Evolutionary conservation across 306 rosid genomes (phyloP).

Genomic region (Cucumis melo): DNA sequence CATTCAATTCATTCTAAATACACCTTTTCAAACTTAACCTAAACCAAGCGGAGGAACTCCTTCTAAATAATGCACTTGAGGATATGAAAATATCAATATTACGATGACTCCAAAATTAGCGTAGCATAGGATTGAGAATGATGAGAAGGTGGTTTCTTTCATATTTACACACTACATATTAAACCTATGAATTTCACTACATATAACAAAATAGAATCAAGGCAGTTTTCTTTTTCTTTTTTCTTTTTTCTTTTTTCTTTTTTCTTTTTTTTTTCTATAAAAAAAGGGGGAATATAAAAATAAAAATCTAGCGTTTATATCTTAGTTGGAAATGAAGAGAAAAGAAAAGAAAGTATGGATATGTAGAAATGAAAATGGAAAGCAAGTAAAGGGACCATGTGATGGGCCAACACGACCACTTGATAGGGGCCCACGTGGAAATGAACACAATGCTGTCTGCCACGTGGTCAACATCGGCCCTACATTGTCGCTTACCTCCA

Average conservation of each 20-base stretch:
- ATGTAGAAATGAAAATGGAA: neutral
- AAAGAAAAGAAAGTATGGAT: neutral
- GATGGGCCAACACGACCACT: conserved; percentile 28
- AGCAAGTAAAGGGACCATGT: conserved; percentile 32
- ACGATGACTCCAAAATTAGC: too few species aligned
- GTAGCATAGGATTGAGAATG: too few species aligned
- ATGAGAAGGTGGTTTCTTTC: too few species aligned
- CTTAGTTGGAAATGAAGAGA: neutral
- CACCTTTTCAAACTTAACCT: too few species aligned
- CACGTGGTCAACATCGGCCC: conserved; percentile 86
- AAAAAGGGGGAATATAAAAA: neutral
- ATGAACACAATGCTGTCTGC: conserved; percentile 52
- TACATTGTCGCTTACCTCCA: conserved; percentile 42
- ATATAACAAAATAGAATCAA: neutral
- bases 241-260: too few species aligned
- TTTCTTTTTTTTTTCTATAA: too few species aligned
- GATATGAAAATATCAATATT: too few species aligned
- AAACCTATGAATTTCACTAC: too few species aligned
- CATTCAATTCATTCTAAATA: too few species aligned
- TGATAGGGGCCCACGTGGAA: conserved; percentile 41
- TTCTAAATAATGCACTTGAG: too few species aligned
- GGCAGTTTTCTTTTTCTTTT: neutral
- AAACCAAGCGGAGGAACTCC: too few species aligned
- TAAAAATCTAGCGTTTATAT: neutral
- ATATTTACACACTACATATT: too few species aligned